These are phyloP conservation scores for Cryphonectria carpinicola DNA, from an alignment of 2,329 filamentous ascomycete genomes.

Conservation along the genomic window DNA sequence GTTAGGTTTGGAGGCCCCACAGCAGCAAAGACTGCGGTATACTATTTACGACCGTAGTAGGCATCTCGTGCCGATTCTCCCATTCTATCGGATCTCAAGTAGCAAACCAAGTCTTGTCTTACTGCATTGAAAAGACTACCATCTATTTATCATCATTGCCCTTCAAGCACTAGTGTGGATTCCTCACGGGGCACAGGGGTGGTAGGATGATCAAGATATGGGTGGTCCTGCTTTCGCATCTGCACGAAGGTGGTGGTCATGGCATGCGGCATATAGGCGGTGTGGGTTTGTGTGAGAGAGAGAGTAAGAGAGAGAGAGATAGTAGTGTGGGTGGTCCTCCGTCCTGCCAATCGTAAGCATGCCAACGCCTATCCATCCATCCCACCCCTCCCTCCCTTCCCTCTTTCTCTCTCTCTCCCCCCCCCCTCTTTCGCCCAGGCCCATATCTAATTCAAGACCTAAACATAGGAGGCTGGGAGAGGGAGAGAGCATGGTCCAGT, in stretches of 20 bases:
- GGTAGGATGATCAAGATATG: background rate
- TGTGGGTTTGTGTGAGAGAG: background rate
- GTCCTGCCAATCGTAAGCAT: background rate
- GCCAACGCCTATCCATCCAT: background rate
- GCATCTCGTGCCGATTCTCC: background rate
- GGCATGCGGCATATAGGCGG: background rate
- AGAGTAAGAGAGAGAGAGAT: background rate
- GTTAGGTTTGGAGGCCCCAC: background rate
- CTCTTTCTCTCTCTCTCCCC: background rate
- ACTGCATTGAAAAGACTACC: background rate
- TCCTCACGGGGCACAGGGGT: background rate
- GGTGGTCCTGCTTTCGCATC: background rate
- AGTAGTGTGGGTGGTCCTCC: background rate
- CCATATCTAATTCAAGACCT: background rate
- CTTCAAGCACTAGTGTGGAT: background rate
- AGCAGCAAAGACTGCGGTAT: background rate
- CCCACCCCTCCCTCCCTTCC: no score
- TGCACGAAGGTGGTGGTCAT: background rate
- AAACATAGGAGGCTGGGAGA: background rate
- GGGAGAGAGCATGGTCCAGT: background rate
- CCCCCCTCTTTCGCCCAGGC: background rate
- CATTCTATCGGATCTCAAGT: background rate
- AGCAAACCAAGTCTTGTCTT: background rate
- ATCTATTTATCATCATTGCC: background rate
- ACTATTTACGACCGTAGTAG: background rate